Evolutionary conservation across 1,139 yeast genomes (phyloP), one percentile per base, ranked within the genome.

Genomic region (Blastobotrys buckinghamii): DNA sequence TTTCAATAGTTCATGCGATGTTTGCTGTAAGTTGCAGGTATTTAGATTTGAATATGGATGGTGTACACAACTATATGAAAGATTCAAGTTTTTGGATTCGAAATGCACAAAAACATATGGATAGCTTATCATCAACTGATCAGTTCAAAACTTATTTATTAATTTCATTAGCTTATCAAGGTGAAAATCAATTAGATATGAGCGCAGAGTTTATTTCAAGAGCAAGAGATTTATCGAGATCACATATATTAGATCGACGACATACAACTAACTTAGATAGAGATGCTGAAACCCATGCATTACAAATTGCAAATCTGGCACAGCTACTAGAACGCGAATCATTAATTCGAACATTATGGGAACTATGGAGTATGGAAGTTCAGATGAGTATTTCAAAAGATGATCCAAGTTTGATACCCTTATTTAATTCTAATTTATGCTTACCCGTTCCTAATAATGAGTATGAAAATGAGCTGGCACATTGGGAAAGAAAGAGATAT

Each of bases 1-100:
- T 70, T 1, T 67, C 79, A 0, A 59, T 77, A 9, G 54, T 77
- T 20, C 78, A 74, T 55, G 72, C 77, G 2, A 71, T 79, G 59
- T 72, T 77, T 53, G 67, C 78, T 4, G 68, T 67, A 12, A 67
- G 73, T 17, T 68, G 78, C 45, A 63, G 70, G 8, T 66, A 59
- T 51, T 62, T 64, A 1, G 55, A 45, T 43, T 26, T 49, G 49
- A 49, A 32, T 12, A 19, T 13, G 22, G 12, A 15, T 4, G 42
- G 42, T 15, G 13, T 45, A 41, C 53, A 48, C 3, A 33, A 52
- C 9, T 58, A 51, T 49, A 49, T 53, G 46, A 47, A 51, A 19
- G 63, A 60, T 38, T 61, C 63, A 2, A 49, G 47, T 47, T 59
- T 57, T 50, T 60, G 64, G 64, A 49, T 51, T 12, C 35, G 55